Conservation (phyloP, 2,329 filamentous ascomycete genomes). For the Aspergillus felis region DNA sequence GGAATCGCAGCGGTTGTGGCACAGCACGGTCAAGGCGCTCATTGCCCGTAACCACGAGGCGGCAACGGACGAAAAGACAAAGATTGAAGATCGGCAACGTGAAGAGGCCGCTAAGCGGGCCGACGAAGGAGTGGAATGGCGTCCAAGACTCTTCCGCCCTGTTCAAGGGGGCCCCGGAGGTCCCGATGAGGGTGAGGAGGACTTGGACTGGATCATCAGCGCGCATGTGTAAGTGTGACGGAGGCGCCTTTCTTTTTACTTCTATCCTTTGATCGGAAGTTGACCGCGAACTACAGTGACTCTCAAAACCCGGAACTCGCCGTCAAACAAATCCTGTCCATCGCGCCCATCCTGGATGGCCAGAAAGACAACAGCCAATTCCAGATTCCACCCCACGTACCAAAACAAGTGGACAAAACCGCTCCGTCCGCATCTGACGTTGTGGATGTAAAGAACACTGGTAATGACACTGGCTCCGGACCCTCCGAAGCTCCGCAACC, state of each 20-base stretch:
- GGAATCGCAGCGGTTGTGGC: conserved; percentile 87
- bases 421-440: background rate
- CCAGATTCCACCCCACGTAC: conserved; percentile 51
- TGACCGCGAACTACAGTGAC: conserved; percentile 46
- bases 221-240: conserved; percentile 66
- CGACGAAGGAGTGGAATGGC: conserved; percentile 80
- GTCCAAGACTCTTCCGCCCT: conserved; percentile 75
- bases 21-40: conserved; percentile 74
- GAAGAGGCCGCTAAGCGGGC: conserved; percentile 78
- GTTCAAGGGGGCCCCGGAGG: conserved; percentile 68
- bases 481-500: conserved; percentile 6
- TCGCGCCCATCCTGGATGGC: conserved; percentile 78
- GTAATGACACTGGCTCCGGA: conserved; percentile 1
- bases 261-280: background rate
- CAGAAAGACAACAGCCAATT: conserved; percentile 59
- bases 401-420: background rate
- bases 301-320: conserved; percentile 63
- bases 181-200: conserved; percentile 76
- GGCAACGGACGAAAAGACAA: conserved; percentile 94
- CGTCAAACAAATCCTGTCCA: conserved; percentile 76
- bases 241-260: background rate
- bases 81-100: conserved; percentile 87
- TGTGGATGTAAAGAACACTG: conserved; percentile 1
- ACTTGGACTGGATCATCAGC: conserved; percentile 92
- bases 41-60: conserved; percentile 79